Evolutionary conservation across 1,284 basidiomycete genomes (phyloP).

Genomic region (Singerocomus inundabilis): DNA sequence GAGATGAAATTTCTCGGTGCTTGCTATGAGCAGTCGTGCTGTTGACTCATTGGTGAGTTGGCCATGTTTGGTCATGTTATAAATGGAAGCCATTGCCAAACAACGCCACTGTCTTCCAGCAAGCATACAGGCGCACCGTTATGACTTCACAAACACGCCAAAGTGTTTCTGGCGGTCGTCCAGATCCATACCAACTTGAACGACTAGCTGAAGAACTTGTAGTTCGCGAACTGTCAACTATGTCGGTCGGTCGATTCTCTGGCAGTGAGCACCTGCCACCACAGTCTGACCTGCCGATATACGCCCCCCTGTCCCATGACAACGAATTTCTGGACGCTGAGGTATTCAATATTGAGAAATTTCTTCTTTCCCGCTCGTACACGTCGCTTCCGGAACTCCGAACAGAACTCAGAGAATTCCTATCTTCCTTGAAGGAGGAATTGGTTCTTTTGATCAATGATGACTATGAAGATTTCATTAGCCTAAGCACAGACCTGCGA

Average conservation of each 20-base stretch:
- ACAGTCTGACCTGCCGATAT: conserved; percentile 61
- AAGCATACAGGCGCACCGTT: neutral
- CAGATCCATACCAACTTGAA: conserved; percentile 64
- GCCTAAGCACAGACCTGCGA: conserved; percentile 84
- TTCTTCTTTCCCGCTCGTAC: conserved; percentile 84
- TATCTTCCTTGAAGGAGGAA: conserved; percentile 83
- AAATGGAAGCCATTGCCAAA: conserved; percentile 27
- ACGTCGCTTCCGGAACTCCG: conserved; percentile 87
- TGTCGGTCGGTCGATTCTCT: conserved; percentile 6
- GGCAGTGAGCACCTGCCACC: conserved; percentile 9
- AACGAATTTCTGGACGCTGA: conserved; percentile 70
- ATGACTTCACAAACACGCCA: conserved; percentile 22
- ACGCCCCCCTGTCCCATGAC: conserved; percentile 76
- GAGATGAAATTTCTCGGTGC: no score
- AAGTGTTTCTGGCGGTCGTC: conserved; percentile 10
- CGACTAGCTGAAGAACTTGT: conserved; percentile 72
- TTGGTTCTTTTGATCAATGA: conserved; percentile 95
- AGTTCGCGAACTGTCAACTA: conserved; percentile 46
- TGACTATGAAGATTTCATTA: conserved; percentile 97
- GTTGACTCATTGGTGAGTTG: no score
- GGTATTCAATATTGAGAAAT: conserved; percentile 81
- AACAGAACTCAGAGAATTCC: conserved; percentile 83
- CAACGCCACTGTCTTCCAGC: conserved; percentile 1
- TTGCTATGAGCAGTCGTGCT: no score
- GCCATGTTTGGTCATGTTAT: conserved; percentile 23